phyloP scores from a whole-genome alignment of 495 filamentous ascomycete genomes.

The Daldinia caldariorum region DNA sequence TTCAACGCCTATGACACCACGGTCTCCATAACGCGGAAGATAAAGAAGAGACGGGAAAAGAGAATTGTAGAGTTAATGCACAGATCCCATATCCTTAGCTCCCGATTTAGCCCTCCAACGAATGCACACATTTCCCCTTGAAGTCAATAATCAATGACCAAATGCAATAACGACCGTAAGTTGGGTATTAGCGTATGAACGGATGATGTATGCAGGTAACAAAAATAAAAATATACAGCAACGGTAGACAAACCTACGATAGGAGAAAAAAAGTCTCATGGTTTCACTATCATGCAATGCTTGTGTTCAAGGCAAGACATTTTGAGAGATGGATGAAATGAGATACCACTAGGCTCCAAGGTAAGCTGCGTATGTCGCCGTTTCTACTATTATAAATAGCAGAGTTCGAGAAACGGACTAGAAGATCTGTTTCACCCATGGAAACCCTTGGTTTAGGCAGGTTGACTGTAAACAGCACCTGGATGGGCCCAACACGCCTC shows the following conservation, averaged over 20 bases:
- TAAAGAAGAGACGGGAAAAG: not conserved
- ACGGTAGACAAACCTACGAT: not conserved
- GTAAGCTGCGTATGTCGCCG: not conserved
- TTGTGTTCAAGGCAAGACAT: not conserved
- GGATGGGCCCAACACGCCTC: not conserved
- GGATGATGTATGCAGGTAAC: constrained; percentile 9
- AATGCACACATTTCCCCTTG: not conserved
- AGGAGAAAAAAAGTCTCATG: constrained; percentile 19
- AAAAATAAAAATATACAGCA: constrained; percentile 1
- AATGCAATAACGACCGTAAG: constrained; percentile 39
- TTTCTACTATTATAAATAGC: not conserved
- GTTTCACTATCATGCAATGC: not conserved
- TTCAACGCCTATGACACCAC: not conserved
- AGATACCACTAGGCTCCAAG: not conserved
- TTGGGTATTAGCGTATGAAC: constrained; percentile 35
- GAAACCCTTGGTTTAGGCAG: not conserved
- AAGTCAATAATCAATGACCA: constrained; percentile 12
- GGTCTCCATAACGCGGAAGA: not conserved
- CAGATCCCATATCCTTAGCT: not conserved
- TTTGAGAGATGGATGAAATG: not conserved
- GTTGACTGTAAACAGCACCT: not conserved
- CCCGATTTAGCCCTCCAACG: constrained; percentile 1
- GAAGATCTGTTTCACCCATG: not conserved
- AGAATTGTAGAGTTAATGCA: not conserved
- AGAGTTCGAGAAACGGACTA: not conserved